Base-by-base conservation (phyloP, 345 rosid genomes). In the Noccaea caerulescens region DNA sequence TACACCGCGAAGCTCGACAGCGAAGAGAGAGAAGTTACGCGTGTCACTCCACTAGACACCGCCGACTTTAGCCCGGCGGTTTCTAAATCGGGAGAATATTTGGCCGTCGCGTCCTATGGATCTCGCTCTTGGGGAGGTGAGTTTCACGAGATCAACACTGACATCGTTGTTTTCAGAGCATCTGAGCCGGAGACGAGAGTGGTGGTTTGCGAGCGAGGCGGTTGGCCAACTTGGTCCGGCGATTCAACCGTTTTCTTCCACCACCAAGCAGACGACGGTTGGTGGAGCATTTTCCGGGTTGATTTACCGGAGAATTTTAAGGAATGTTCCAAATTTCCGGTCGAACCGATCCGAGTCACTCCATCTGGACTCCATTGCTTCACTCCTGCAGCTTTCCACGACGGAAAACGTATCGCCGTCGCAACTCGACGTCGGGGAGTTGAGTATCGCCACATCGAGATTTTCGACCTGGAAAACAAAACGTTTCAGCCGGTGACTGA, bases 341-440 rank as follows among this genome's bases (percentile, higher is more conserved):
- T 43, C 11, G 44, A 69, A 33, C 83, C 92, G 36, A 6, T 65
- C 42, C 84, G 96, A 10, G 77, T 93, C 72, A 91, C 96, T 47
- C 98, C 97, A 4, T 76, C 94, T 2, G 96, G 97, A 0, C 84
- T 91, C 23, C 98, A 91, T 76, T 93, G 97, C 69, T 91, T 91
- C 79, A 93, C 96, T 62, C 96, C 98, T 10, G 88, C 92, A 1
- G 88, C 94, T 57, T 80, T 89, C 74, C 83, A 79, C 59, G 88
- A 80, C 18, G 80, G 86, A 4, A 73, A 78, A 62, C 79, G 73
- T 77, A 78, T 93, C 72, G 91, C 85, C 41, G 83, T 91, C 16
- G 94, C 97, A 3, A 93, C 96, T 4, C 80, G 92, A 32, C 86
- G 96, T 58, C 82, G 70, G 7, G 75, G 52, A 6, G 75, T 63